A percentile compares a stretch with the other conserved stretches of the same genome.
These are phyloP conservation scores for Oxytropis ochrocephala DNA, from an alignment of 306 rosid genomes.

Conservation along the genomic window DNA sequence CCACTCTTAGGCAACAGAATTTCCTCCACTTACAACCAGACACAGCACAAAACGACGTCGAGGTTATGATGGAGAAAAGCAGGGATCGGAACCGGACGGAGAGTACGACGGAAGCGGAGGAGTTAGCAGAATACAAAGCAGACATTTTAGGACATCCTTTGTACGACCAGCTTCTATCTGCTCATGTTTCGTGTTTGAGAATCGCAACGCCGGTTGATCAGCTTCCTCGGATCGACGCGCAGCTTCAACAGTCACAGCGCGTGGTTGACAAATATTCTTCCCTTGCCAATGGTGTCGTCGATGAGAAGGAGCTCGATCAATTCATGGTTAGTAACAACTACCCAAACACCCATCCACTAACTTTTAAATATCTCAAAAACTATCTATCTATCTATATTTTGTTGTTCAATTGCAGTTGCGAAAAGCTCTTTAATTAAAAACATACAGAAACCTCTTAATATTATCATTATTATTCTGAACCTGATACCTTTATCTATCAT, in stretches of 20 bases:
- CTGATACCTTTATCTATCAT: background rate
- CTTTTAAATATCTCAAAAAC: no score
- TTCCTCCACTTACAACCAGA: conserved; percentile 41
- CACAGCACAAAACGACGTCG: conserved; percentile 25
- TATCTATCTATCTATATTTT: no score
- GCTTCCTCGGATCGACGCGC: conserved; percentile 66
- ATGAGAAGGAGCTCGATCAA: conserved; percentile 65
- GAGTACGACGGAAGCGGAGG: conserved; percentile 22
- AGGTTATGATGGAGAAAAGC: conserved; percentile 22
- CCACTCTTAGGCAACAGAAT: conserved; percentile 37
- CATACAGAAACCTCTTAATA: background rate
- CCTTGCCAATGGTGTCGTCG: conserved; percentile 30
- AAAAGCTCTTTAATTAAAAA: no score
- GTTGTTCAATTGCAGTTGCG: no score
- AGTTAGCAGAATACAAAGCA: conserved; percentile 40
- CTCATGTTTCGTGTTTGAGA: conserved; percentile 76
- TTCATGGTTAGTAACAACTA: conserved; percentile 44
- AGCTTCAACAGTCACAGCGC: conserved; percentile 59
- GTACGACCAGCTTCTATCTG: conserved; percentile 71
- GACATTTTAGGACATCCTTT: conserved; percentile 68
- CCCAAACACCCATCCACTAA: no score
- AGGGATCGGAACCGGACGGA: conserved; percentile 28
- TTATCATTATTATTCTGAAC: no score
- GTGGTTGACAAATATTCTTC: conserved; percentile 61
- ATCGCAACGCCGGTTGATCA: conserved; percentile 90